Evolutionary conservation across 495 filamentous ascomycete species (phyloP), one percentile per base, ranked within the genome.

Genomic region (Jackrogersella multiformis): DNA sequence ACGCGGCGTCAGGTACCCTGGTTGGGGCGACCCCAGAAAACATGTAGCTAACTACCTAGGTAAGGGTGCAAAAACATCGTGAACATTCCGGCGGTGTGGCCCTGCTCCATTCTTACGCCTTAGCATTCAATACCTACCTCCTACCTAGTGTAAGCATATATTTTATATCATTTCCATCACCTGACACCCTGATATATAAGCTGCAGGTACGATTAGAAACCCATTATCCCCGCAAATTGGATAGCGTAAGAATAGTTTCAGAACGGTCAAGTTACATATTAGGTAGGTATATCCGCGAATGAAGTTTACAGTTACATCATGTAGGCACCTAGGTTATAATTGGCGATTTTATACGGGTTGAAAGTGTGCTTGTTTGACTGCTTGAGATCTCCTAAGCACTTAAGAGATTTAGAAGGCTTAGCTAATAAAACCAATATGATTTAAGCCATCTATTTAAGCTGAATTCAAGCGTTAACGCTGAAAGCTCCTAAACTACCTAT

Each of bases 11-110:
- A 15, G 45, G 56, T 57, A 35, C 30, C 60, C 51, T 45, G 56
- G 32, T 15, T 56, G 30, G 24, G 35, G 30, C 32, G 42, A 48
- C 49, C 64, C 57, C 64, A 44, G 58, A 53, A 57, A 62, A 52
- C 52, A 39, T 56, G 45, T 44, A n/a, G n/a, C 41, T 13, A 18
- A 24, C 30, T 58, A 36, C 28, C 45, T 53, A 15, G 44, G n/a
- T 6, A 24, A 15, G 21, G 35, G 16, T 15, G 39, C 16, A 44
- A 42, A 41, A 15, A 28, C 16, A 64, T 64, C 44, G 54, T 64
- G 52, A 64, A 56, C 36, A 52, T 64, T 64, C 53, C 45, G 53
- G 61, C 61, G 61, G 61, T 64, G 61, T 64, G 54, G 53, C 44
- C 21, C 32, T 62, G 30, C 30, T n/a, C 32, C 41, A 42, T 62